Evolutionary conservation across 2,329 filamentous ascomycete species (phyloP).

Genomic region (Bipolaris zeicola): DNA sequence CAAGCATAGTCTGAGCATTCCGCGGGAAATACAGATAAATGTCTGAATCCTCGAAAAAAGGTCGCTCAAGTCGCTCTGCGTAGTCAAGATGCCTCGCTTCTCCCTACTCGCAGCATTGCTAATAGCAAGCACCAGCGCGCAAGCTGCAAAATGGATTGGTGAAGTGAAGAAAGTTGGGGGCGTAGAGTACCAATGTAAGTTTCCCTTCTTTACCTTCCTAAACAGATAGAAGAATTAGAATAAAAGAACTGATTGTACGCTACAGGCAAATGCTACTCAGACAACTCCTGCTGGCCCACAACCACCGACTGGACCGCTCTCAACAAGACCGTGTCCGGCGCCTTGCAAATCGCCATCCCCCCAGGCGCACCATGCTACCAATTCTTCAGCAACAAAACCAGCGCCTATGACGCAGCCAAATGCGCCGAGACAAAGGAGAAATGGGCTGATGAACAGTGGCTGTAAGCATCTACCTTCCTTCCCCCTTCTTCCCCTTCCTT

Average conservation of each 20-base stretch:
- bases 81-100: constrained; percentile 31
- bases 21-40: constrained; percentile 11
- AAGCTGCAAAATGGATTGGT: constrained; percentile 35
- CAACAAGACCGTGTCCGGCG: constrained; percentile 38
- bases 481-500: not conserved
- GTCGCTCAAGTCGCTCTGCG: not conserved
- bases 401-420: constrained; percentile 31
- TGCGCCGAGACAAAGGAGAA: constrained; percentile 37
- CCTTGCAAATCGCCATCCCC: constrained; percentile 36
- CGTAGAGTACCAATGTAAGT: constrained; percentile 33
- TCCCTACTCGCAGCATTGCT: constrained; percentile 29
- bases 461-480: constrained; percentile 24
- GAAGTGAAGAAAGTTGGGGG: constrained; percentile 35
- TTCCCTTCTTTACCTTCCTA: too few relatives aligned
- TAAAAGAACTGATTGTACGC: too few relatives aligned
- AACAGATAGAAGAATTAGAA: not conserved
- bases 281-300: constrained; percentile 43
- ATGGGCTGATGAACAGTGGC: constrained; percentile 38
- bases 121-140: constrained; percentile 22
- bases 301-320: constrained; percentile 33
- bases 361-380: constrained; percentile 40
- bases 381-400: constrained; percentile 28
- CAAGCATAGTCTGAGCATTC: not conserved
- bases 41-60: not conserved
- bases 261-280: constrained; percentile 41